Percentiles rank a stretch among this genome's conserved stretches.
Evolutionary conservation across 371 early-diverging fungal species (phyloP).

Genomic region (Amoeboaphelidium protococcarum): DNA sequence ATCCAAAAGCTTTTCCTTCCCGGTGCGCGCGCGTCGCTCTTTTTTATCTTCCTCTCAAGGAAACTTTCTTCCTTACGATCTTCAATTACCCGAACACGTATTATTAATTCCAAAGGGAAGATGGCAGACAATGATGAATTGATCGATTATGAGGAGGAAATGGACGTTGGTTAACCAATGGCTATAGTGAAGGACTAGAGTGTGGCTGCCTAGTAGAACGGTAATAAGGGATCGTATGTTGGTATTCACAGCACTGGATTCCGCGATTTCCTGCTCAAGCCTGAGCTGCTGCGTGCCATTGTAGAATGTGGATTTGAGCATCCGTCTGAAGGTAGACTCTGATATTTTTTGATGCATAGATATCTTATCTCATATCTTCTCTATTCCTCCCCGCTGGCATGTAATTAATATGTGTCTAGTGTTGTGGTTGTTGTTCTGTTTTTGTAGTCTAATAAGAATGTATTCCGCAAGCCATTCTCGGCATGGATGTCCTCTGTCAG

Average conservation of each 20-base stretch:
- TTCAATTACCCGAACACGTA: too few relatives aligned
- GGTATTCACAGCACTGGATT: slow-evolving; percentile 93
- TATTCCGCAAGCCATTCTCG: slow-evolving; percentile 88
- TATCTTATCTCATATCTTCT: too few relatives aligned
- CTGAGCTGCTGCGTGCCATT: slow-evolving; percentile 76
- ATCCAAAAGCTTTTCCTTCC: too few relatives aligned
- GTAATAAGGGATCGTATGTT: slow-evolving; percentile 84
- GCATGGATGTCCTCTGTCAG: slow-evolving; percentile 91
- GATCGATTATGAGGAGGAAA: slow-evolving; percentile 82
- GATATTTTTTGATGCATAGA: too few relatives aligned
- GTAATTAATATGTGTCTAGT: neutral
- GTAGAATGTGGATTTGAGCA: slow-evolving; percentile 96
- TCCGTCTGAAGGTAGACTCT: slow-evolving; percentile 85
- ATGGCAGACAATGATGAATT: slow-evolving; percentile 48
- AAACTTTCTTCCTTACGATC: too few relatives aligned
- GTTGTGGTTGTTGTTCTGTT: neutral
- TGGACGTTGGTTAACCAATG: slow-evolving; percentile 20
- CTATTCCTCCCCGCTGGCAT: too few relatives aligned
- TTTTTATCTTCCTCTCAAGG: too few relatives aligned
- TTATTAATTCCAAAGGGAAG: neutral
- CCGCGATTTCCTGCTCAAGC: slow-evolving; percentile 88
- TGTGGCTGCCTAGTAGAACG: slow-evolving; percentile 23
- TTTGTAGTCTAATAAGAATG: slow-evolving; percentile 87
- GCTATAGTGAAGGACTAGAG: slow-evolving; percentile 16
- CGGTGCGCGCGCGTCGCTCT: too few relatives aligned